Evolutionary conservation across 768 basidiomycete genomes (phyloP), one percentile per base, ranked within the genome.

Genomic region (Plicaturopsis crispa): DNA sequence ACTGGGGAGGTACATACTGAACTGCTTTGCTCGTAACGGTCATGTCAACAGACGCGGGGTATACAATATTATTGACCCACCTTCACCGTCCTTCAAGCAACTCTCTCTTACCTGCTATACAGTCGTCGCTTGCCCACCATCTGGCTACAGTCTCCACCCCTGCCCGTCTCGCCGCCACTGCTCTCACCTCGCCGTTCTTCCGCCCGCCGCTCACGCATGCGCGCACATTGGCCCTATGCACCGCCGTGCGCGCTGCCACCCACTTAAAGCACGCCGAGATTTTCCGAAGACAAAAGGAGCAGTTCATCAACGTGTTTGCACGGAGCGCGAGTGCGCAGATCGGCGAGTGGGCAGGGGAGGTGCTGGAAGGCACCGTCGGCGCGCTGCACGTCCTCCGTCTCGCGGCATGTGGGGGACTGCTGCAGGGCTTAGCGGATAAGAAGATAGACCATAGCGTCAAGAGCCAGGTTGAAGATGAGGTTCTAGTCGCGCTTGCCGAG

Each of bases 121-220:
- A 54, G 21, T 47, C 39, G 5, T 53, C 57, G 36, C 16, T 60
- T 24, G 47, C 48, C 0, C 53, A 60, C n/a, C 49, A 58, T 33
- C 55, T 61, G 21, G 42, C 55, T 0, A 41, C 38, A 13, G 51
- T 60, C 8, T 55, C 57, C 4, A 39, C 51, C 3, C 59, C 60
- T 12, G 61, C 59, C 4, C 57, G 59, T 4, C 53, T 59, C 17
- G 54, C 60, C 1, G 57, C 57, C 4, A 52, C 57, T 1, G 44
- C 61, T 40, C 51, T 59, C 31, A 53, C 50, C 37, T 59, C 57
- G 40, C 43, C 53, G 8, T 44, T 53, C 36, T 59, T 59, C 31
- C 48, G 48, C 8, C 57, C 57, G 8, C 26, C 26, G 10, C 26
- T 28, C 26, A 8, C 26, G 10, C 26, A 28, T 14, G 14, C 14